A percentile compares a stretch with the other conserved stretches of the same genome.
phyloP scores from a whole-genome alignment of 1,284 basidiomycete genomes.

The Ustilago nuda region DNA sequence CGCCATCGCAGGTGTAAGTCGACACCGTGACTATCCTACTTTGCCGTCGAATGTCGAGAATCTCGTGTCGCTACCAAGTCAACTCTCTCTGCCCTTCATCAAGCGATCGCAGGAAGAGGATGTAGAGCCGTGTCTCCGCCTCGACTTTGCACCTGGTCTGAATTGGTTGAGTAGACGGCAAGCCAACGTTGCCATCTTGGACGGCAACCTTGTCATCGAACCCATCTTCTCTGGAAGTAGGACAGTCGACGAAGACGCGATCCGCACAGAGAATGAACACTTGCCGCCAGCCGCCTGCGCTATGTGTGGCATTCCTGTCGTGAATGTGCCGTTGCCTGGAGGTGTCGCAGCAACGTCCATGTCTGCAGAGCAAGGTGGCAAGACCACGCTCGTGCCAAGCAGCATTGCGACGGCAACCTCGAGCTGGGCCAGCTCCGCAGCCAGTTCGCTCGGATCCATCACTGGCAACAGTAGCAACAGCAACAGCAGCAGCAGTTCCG shows the following conservation, averaged over 20 bases:
- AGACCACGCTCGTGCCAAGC: conserved; percentile 40
- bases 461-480: conserved; percentile 33
- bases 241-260: conserved; percentile 53
- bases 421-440: conserved; percentile 52
- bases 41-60: conserved; percentile 70
- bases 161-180: conserved; percentile 91
- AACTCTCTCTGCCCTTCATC: conserved; percentile 81
- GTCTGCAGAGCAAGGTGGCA: conserved; percentile 41
- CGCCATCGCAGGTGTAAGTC: conserved; percentile 73
- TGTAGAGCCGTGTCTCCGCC: conserved; percentile 89
- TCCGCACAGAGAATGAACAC: conserved; percentile 56
- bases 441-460: conserved; percentile 45
- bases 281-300: conserved; percentile 63
- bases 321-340: conserved; percentile 63
- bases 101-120: conserved; percentile 86
- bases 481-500: conserved; percentile 25
- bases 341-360: conserved; percentile 36
- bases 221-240: conserved; percentile 75
- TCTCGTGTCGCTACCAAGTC: conserved; percentile 65
- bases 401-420: conserved; percentile 50
- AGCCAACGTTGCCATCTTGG: conserved; percentile 86
- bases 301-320: conserved; percentile 61
- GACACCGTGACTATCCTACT: conserved; percentile 75
- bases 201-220: conserved; percentile 88
- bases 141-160: conserved; percentile 92